Conservation (phyloP, 106 monocot genomes). For the Dendrobium chrysotoxum region DNA sequence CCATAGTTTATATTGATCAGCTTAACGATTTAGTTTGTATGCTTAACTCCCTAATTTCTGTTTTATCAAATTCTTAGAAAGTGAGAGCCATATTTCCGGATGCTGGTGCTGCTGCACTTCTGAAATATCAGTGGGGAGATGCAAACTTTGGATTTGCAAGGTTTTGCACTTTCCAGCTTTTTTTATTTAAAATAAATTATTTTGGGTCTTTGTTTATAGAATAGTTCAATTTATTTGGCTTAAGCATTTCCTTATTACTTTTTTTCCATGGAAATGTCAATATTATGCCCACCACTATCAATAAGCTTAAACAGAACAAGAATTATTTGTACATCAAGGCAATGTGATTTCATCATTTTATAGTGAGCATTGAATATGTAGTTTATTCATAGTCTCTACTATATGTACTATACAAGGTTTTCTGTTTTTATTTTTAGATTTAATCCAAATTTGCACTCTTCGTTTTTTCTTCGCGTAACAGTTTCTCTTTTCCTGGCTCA, state of each 20-base stretch:
- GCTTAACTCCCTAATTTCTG: background rate
- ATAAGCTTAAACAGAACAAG: background rate
- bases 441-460: background rate
- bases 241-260: background rate
- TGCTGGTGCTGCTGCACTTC: slow-evolving; percentile 87
- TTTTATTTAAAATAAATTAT: background rate
- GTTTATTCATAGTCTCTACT: background rate
- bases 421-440: background rate
- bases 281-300: background rate
- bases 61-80: slow-evolving; percentile 35
- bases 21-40: background rate
- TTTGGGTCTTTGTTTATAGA: background rate
- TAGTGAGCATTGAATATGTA: background rate
- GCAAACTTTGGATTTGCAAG: slow-evolving; percentile 81
- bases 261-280: background rate
- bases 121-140: slow-evolving; percentile 85
- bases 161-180: slow-evolving; percentile 18
- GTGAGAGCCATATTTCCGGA: slow-evolving; percentile 96
- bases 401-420: background rate
- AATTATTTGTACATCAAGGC: background rate
- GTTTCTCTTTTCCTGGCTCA: background rate
- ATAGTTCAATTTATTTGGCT: background rate
- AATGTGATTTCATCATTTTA: background rate
- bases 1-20: background rate
- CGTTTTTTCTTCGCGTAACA: background rate